phyloP scores from a whole-genome alignment of 495 filamentous ascomycete genomes.

The Neurospora sp. region DNA sequence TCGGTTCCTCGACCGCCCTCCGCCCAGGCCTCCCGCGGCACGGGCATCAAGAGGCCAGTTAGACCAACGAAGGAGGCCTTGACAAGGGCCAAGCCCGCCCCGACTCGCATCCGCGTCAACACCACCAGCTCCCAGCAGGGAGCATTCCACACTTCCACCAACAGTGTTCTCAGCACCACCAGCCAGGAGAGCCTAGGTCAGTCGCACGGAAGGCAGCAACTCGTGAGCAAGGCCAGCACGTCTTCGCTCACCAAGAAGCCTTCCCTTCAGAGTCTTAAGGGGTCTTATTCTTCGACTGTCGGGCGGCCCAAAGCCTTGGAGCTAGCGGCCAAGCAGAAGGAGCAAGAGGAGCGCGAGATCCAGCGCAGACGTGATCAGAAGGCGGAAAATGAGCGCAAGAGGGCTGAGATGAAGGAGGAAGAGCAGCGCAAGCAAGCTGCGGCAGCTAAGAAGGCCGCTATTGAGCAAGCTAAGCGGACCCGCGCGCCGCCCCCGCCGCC shows the following conservation, averaged over 20 bases:
- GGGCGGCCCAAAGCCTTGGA: slow-evolving; percentile 52
- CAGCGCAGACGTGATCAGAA: slow-evolving; percentile 73
- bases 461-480: slow-evolving; percentile 52
- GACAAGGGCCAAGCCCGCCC: slow-evolving; percentile 60
- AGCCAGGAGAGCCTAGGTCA: slow-evolving; percentile 49
- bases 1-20: slow-evolving; percentile 41
- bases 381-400: slow-evolving; percentile 66
- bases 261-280: slow-evolving; percentile 59
- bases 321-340: slow-evolving; percentile 63
- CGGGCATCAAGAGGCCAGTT: slow-evolving; percentile 49
- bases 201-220: slow-evolving; percentile 23
- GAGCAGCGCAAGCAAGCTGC: slow-evolving; percentile 31
- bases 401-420: slow-evolving; percentile 42
- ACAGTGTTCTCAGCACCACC: slow-evolving; percentile 44
- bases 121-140: slow-evolving; percentile 53
- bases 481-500: slow-evolving; percentile 42
- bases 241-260: slow-evolving; percentile 53
- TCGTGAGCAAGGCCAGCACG: slow-evolving; percentile 56
- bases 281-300: slow-evolving; percentile 46
- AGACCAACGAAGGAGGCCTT: slow-evolving; percentile 60
- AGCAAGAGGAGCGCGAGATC: slow-evolving; percentile 64
- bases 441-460: slow-evolving; percentile 57
- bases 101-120: slow-evolving; percentile 70
- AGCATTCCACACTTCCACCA: slow-evolving; percentile 47
- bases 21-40: slow-evolving; percentile 42